Conservation (phyloP, 495 filamentous ascomycete species). For the Talaromyces ruber region DNA sequence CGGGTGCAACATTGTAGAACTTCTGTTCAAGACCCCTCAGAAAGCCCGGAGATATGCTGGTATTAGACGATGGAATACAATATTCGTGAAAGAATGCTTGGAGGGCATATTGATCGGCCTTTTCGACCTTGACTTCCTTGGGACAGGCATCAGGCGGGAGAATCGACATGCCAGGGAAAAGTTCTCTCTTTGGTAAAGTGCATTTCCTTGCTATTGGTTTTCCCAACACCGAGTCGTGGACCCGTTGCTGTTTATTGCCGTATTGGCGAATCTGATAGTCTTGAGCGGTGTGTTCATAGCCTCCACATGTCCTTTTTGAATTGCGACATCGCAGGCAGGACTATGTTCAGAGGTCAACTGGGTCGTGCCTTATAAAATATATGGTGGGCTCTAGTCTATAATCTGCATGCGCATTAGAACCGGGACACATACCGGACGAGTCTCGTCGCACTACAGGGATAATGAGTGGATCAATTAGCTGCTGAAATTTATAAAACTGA, state of each 20-base stretch:
- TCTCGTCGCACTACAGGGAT: slow-evolving; percentile 18
- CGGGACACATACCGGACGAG: slow-evolving; percentile 18
- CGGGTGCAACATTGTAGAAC: slow-evolving; percentile 9
- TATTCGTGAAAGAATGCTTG: slow-evolving; percentile 26
- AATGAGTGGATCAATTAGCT: background rate
- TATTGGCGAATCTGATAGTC: slow-evolving; percentile 16
- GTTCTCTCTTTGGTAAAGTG: slow-evolving; percentile 13
- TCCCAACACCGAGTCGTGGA: background rate
- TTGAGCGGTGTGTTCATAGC: slow-evolving; percentile 15
- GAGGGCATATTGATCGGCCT: slow-evolving; percentile 15
- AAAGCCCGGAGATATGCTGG: slow-evolving; percentile 16
- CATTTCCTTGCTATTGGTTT: slow-evolving; percentile 18
- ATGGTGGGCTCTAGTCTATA: background rate
- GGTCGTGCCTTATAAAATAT: background rate
- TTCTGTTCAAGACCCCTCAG: slow-evolving; percentile 18
- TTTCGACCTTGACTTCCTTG: slow-evolving; percentile 12
- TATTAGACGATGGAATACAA: slow-evolving; percentile 12
- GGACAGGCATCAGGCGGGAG: slow-evolving; percentile 13
- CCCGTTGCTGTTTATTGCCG: background rate
- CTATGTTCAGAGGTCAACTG: slow-evolving; percentile 6
- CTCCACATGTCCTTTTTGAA: slow-evolving; percentile 19
- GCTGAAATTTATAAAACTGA: background rate
- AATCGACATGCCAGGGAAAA: slow-evolving; percentile 10
- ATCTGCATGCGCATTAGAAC: background rate
- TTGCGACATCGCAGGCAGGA: slow-evolving; percentile 23